Evolutionary conservation across 2,329 filamentous ascomycete genomes (phyloP).

Genomic region (Claviceps citrina): DNA sequence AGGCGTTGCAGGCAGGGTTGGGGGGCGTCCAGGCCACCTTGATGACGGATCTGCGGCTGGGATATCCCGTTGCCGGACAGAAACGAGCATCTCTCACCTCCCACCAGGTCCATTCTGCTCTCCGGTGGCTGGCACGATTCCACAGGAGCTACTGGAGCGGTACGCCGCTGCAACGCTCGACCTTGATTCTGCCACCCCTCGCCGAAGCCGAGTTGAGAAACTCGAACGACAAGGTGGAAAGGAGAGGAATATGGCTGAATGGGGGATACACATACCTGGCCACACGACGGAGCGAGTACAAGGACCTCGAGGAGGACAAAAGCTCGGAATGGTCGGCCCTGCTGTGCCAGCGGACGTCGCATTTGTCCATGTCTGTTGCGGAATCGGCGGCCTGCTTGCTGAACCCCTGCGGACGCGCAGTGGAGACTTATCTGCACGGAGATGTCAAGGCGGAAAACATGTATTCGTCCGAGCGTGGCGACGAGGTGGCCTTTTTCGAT

Average conservation of each 20-base stretch:
- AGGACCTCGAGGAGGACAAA: conserved; percentile 26
- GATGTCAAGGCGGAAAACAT: conserved; percentile 58
- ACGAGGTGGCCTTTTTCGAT: conserved; percentile 47
- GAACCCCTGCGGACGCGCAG: conserved; percentile 26
- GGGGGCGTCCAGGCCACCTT: conserved; percentile 35
- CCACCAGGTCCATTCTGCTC: conserved; percentile 34
- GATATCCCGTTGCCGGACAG: conserved; percentile 41
- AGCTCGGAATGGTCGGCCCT: conserved; percentile 39
- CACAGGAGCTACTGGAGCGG: conserved; percentile 37
- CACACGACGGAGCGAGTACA: conserved; percentile 43
- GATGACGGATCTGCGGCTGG: conserved; percentile 37
- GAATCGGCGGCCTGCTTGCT: conserved; percentile 38
- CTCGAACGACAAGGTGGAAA: conserved; percentile 6
- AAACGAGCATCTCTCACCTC: conserved; percentile 31
- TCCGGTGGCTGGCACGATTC: conserved; percentile 49
- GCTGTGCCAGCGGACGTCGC: conserved; percentile 25
- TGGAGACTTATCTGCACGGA: conserved; percentile 48
- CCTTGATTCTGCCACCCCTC: conserved; percentile 37
- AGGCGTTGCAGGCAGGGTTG: conserved; percentile 16
- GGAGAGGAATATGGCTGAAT: conserved; percentile 39
- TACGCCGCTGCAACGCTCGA: conserved; percentile 10
- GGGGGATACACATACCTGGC: conserved; percentile 56
- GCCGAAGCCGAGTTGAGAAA: conserved; percentile 28
- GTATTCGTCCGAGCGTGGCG: conserved; percentile 35
- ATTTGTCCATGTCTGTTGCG: conserved; percentile 23